phyloP scores from a whole-genome alignment of 2,329 filamentous ascomycete species.

The Tolypocladium tundrense region DNA sequence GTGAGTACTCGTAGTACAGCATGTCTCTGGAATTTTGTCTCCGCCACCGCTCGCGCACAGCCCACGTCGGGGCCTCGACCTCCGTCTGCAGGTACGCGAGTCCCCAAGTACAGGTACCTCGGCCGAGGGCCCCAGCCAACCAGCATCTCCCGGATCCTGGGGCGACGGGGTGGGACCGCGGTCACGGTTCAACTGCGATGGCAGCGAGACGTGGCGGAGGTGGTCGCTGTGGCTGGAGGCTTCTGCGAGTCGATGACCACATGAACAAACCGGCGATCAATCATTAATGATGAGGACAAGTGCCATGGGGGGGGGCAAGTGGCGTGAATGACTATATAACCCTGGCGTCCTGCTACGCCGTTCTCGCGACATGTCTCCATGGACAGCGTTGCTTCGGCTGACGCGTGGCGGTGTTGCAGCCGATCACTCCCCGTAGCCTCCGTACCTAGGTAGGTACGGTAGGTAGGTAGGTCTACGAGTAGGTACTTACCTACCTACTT shows the following conservation, averaged over 20 bases:
- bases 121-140: neutral
- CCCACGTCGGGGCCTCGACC: neutral
- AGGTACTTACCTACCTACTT: too few relatives aligned
- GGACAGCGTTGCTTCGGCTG: neutral
- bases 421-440: neutral
- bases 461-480: too few relatives aligned
- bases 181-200: neutral
- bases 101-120: neutral
- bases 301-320: too few relatives aligned
- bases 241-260: too few relatives aligned
- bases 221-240: neutral
- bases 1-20: too few relatives aligned
- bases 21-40: neutral
- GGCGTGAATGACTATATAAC: neutral
- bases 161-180: neutral
- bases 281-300: neutral
- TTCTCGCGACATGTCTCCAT: neutral
- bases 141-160: neutral
- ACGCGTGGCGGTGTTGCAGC: neutral
- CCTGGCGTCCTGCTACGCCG: neutral
- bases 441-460: too few relatives aligned
- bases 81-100: neutral
- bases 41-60: neutral
- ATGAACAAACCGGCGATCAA: neutral
- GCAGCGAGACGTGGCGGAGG: neutral